Percentiles rank a stretch among this genome's conserved stretches.
These are phyloP conservation scores for Thozetella sp. DNA, from an alignment of 495 filamentous ascomycete genomes.

Conservation along the genomic window DNA sequence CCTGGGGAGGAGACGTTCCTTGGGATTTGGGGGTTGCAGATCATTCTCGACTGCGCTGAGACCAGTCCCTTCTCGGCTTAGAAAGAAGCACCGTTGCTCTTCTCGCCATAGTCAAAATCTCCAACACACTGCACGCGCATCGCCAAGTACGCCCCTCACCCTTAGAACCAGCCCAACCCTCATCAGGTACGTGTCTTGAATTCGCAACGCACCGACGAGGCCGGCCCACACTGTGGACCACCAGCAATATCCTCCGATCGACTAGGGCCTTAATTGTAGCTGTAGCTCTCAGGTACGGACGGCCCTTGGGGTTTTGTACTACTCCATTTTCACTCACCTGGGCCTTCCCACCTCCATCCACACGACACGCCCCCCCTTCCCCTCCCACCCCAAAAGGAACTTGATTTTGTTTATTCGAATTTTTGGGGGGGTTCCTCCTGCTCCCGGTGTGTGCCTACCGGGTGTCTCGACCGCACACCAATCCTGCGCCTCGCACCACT, in stretches of 20 bases:
- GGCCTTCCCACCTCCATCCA: not conserved
- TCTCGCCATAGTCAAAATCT: not conserved
- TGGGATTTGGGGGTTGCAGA: slow-evolving; percentile 3
- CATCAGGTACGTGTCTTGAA: slow-evolving; percentile 2
- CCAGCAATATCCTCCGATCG: slow-evolving; percentile 1
- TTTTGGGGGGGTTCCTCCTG: not conserved
- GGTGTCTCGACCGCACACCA: not conserved
- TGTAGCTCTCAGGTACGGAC: not conserved
- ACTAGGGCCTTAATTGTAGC: slow-evolving; percentile 2
- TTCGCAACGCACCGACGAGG: slow-evolving; percentile 2
- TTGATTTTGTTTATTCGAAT: no score
- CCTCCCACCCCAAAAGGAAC: no score
- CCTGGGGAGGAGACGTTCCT: not conserved
- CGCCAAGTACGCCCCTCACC: not conserved
- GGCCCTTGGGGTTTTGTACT: not conserved
- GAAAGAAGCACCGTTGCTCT: not conserved
- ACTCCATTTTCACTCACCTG: not conserved
- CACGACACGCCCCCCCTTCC: no score
- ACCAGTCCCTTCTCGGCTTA: not conserved
- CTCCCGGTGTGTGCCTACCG: not conserved
- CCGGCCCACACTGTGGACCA: not conserved
- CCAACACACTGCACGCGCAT: not conserved
- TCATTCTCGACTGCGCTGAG: not conserved
- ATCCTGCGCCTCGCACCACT: not conserved
- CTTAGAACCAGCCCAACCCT: not conserved